Conservation (phyloP, 345 rosid species). For the Bretschneidera sinensis region DNA sequence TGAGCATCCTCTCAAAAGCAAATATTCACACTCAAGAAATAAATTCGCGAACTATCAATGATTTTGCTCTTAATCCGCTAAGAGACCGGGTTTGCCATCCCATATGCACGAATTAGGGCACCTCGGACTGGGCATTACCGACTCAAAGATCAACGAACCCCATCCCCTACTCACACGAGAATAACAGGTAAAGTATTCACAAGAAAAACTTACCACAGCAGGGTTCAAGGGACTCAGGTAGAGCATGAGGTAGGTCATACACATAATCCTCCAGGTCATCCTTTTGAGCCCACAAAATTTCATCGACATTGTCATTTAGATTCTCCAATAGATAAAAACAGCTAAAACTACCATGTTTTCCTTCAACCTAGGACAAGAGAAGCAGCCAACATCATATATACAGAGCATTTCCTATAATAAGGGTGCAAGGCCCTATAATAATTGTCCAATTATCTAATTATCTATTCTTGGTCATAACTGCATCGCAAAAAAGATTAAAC, state of each 20-base stretch:
- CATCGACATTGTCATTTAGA: slow-evolving; percentile 35
- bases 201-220: slow-evolving; percentile 45
- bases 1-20: no score
- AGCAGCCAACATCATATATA: slow-evolving; percentile 12
- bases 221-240: slow-evolving; percentile 49
- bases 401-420: not conserved
- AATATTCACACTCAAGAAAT: no score
- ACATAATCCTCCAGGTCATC: slow-evolving; percentile 24
- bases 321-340: slow-evolving; percentile 77
- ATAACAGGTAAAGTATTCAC: not conserved
- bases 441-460: slow-evolving; percentile 4
- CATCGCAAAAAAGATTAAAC: not conserved
- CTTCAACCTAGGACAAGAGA: slow-evolving; percentile 56
- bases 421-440: not conserved
- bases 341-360: slow-evolving; percentile 48
- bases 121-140: not conserved
- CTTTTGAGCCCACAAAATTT: slow-evolving; percentile 27
- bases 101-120: no score
- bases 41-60: no score
- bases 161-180: not conserved
- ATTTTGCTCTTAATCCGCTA: no score
- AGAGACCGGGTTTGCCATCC: no score
- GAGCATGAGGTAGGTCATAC: slow-evolving; percentile 53
- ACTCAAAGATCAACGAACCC: not conserved
- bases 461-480: not conserved